A percentile compares a stretch with the other conserved stretches of the same genome.
Evolutionary conservation across 2,329 filamentous ascomycete species (phyloP).

Genomic region (Sporothrix globosa): DNA sequence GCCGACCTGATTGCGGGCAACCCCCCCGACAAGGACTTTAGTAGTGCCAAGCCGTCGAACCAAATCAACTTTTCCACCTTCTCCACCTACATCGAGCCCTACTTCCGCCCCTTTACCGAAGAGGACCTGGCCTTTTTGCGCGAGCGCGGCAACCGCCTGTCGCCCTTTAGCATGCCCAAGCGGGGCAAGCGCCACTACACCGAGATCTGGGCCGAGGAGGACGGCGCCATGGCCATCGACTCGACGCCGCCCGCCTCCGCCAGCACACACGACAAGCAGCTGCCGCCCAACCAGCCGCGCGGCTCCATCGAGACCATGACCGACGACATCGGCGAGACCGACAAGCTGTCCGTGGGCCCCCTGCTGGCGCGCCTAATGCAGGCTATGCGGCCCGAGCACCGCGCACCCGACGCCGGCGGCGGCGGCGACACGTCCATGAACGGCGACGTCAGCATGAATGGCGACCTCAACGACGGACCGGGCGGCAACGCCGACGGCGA

Average conservation of each 20-base stretch:
- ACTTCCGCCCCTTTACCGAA: conserved; percentile 84
- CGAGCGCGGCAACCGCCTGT: conserved; percentile 82
- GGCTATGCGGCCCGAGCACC: conserved; percentile 76
- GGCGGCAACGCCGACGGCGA: conserved; percentile 50
- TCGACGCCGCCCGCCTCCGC: conserved; percentile 52
- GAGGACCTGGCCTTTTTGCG: conserved; percentile 92
- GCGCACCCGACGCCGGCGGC: conserved; percentile 49
- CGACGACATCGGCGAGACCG: conserved; percentile 83
- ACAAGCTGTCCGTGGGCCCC: conserved; percentile 85
- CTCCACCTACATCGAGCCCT: conserved; percentile 88
- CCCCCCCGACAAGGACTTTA: conserved; percentile 93
- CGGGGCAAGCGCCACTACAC: conserved; percentile 83
- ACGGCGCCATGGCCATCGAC: conserved; percentile 77
- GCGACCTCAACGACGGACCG: conserved; percentile 50
- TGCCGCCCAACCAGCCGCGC: conserved; percentile 78
- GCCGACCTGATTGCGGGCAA: conserved; percentile 83
- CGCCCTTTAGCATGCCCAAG: conserved; percentile 82
- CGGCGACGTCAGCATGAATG: conserved; percentile 59
- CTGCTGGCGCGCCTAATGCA: conserved; percentile 80
- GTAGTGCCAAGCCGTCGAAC: conserved; percentile 86
- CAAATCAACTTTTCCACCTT: conserved; percentile 95
- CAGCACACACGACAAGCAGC: conserved; percentile 62
- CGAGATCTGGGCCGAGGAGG: conserved; percentile 93
- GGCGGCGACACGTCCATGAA: conserved; percentile 60
- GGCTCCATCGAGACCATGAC: conserved; percentile 85